phyloP scores from a whole-genome alignment of 805 yeast genomes.

The Metahyphopichia silvanorum region DNA sequence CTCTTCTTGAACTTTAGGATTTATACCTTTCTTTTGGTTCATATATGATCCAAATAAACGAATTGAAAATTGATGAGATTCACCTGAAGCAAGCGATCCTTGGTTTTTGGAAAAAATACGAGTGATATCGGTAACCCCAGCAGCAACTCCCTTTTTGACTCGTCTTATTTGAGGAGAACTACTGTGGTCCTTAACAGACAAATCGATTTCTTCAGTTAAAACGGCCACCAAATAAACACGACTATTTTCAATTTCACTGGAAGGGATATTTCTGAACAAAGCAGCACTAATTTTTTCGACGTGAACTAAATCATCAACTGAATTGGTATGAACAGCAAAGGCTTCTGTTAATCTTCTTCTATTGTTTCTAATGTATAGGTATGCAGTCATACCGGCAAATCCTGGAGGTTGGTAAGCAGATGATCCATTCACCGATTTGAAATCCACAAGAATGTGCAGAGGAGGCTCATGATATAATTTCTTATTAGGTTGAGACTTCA shows the following conservation, averaged over 20 bases:
- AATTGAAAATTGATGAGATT: slow-evolving; percentile 67
- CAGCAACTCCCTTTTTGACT: slow-evolving; percentile 78
- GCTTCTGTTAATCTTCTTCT: slow-evolving; percentile 73
- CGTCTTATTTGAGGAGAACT: slow-evolving; percentile 30
- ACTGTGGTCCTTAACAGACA: slow-evolving; percentile 27
- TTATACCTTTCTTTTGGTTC: slow-evolving; percentile 31
- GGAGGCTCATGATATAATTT: slow-evolving; percentile 51
- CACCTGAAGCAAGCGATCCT: slow-evolving; percentile 58
- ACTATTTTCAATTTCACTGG: slow-evolving; percentile 57
- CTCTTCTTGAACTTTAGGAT: slow-evolving; percentile 10
- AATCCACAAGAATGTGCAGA: slow-evolving; percentile 72
- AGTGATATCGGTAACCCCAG: slow-evolving; percentile 84
- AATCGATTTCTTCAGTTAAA: slow-evolving; percentile 64
- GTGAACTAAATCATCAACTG: slow-evolving; percentile 51
- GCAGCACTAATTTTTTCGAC: slow-evolving; percentile 76
- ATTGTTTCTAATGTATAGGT: slow-evolving; percentile 64
- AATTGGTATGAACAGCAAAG: slow-evolving; percentile 62
- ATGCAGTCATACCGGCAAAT: slow-evolving; percentile 68
- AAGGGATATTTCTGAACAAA: slow-evolving; percentile 71
- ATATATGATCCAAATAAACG: slow-evolving; percentile 70
- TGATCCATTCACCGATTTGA: slow-evolving; percentile 62
- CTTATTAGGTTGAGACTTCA: slow-evolving; percentile 45
- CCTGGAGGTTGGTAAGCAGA: slow-evolving; percentile 61
- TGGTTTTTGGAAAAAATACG: slow-evolving; percentile 67
- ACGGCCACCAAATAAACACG: slow-evolving; percentile 75